Percentiles rank a stretch among this genome's conserved stretches.
Conservation (phyloP, 495 filamentous ascomycete genomes). For the Immersiella caudata region DNA sequence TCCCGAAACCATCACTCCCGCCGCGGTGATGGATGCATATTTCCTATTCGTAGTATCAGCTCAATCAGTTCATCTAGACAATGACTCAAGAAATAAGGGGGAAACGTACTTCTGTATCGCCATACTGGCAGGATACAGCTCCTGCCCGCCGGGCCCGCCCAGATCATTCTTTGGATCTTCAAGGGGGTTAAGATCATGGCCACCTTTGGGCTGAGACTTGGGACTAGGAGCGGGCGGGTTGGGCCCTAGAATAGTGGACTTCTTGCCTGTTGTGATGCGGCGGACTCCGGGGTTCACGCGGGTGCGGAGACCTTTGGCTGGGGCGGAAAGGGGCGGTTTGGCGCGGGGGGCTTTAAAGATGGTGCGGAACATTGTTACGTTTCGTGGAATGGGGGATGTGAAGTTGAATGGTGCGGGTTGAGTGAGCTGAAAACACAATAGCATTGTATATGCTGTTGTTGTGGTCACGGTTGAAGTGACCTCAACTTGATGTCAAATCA, state of each 20-base stretch:
- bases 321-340: not conserved
- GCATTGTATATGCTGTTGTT: too few relatives aligned
- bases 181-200: not conserved
- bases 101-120: constrained; percentile 3
- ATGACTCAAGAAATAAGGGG: too few relatives aligned
- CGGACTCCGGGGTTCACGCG: not conserved
- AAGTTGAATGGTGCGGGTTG: too few relatives aligned
- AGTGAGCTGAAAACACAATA: too few relatives aligned
- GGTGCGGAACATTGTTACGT: not conserved
- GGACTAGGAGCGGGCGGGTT: not conserved
- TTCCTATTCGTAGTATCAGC: not conserved
- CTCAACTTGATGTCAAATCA: not conserved
- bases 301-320: not conserved
- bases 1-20: constrained; percentile 18
- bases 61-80: too few relatives aligned
- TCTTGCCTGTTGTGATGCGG: not conserved
- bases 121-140: constrained; percentile 11
- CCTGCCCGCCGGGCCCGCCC: constrained; percentile 21
- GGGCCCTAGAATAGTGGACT: not conserved
- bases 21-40: constrained; percentile 21
- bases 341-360: not conserved
- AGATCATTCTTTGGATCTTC: constrained; percentile 1
- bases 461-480: not conserved
- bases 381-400: too few relatives aligned
- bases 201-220: not conserved